Conservation (phyloP, 116 monocot genomes). For the Cymodocea nodosa region DNA sequence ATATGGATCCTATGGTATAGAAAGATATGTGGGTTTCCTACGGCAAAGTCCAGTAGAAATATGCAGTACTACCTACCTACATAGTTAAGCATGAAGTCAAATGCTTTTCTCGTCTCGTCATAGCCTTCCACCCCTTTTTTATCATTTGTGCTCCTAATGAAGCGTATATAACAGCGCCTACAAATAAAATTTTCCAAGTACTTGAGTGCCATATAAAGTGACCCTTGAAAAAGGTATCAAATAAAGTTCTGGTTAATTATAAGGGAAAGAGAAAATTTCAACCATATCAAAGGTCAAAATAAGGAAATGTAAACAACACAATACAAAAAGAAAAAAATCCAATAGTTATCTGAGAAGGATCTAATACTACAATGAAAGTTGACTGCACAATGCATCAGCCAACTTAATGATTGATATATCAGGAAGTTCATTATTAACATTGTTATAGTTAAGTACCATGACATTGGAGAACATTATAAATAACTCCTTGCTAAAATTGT, state of each 20-base stretch:
- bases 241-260: neutral
- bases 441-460: too few species aligned
- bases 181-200: slow-evolving; percentile 2
- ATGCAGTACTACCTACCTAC: slow-evolving; percentile 37
- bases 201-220: neutral
- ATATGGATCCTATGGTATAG: too few species aligned
- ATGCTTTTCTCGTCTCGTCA: slow-evolving; percentile 92
- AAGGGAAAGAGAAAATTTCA: neutral
- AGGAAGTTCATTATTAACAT: too few species aligned
- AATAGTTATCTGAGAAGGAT: too few species aligned
- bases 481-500: too few species aligned
- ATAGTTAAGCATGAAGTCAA: slow-evolving; percentile 88
- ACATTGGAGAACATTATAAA: too few species aligned
- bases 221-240: neutral
- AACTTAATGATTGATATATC: too few species aligned
- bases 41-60: slow-evolving; percentile 1
- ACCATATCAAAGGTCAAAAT: neutral
- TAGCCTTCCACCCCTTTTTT: slow-evolving; percentile 76
- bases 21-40: neutral
- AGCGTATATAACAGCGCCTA: slow-evolving; percentile 91
- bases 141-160: slow-evolving; percentile 80
- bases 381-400: too few species aligned
- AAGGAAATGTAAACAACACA: too few species aligned
- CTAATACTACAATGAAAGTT: too few species aligned
- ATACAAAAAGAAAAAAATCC: too few species aligned